Conservation (phyloP, 2,329 filamentous ascomycete species). For the Magnaporthiopsis poae region DNA sequence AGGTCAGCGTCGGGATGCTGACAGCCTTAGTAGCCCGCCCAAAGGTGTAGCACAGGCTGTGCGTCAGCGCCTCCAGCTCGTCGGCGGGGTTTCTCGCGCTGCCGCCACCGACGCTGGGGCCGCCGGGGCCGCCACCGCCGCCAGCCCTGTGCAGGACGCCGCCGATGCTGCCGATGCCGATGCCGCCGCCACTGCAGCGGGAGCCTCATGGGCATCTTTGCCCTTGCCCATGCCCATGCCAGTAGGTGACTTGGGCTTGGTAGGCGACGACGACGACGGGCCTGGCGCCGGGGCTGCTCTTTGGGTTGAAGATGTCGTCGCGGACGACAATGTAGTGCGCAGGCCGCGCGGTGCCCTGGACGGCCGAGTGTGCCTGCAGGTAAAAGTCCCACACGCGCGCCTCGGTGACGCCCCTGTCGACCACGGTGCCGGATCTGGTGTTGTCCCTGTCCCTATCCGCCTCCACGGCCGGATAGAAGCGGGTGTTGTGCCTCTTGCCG, state of each 20-base stretch:
- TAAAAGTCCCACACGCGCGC: slow-evolving; percentile 75
- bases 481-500: slow-evolving; percentile 80
- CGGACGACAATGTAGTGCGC: slow-evolving; percentile 71
- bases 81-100: slow-evolving; percentile 48
- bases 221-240: no score
- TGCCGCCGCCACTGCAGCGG: not conserved
- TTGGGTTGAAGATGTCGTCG: slow-evolving; percentile 54
- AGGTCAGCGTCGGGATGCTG: slow-evolving; percentile 75
- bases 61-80: slow-evolving; percentile 61
- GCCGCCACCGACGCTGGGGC: no score
- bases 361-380: slow-evolving; percentile 67
- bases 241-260: slow-evolving; percentile 9
- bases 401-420: slow-evolving; percentile 74
- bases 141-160: not conserved
- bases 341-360: slow-evolving; percentile 59
- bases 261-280: no score
- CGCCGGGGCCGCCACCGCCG: not conserved
- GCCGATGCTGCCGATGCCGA: not conserved
- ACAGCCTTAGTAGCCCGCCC: slow-evolving; percentile 79
- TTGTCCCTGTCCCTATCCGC: slow-evolving; percentile 50
- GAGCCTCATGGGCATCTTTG: not conserved
- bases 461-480: slow-evolving; percentile 60
- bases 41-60: slow-evolving; percentile 73
- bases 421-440: slow-evolving; percentile 64
- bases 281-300: not conserved